Evolutionary conservation across 345 rosid species (phyloP), one percentile per base, ranked within the genome.

Genomic region (Anacardium occidentale): DNA sequence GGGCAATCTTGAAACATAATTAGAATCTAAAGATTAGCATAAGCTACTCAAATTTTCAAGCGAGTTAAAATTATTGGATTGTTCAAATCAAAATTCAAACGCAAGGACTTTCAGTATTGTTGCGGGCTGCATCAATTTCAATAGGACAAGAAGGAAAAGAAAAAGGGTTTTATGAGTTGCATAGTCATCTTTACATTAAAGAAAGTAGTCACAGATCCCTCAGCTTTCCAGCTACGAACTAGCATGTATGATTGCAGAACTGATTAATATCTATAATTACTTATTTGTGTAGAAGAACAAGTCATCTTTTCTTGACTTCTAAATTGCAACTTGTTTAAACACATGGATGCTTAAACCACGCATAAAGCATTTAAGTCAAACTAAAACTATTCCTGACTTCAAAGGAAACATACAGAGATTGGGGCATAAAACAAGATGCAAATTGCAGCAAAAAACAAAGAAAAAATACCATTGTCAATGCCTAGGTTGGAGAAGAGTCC

Each of bases 391-490:
- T 18, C 48, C 8, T 6, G 21, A n/a, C 24, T 74, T 69, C 22
- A 34, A 25, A 55, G 25, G 15, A 65, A 71, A 42, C 37, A 74
- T 50, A 52, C 54, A 5, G 10, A 17, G n/a, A 1, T 12, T 18
- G 48, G 8, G 48, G 8, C 22, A 67, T 56, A 18, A 20, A 58
- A 32, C 65, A 55, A 18, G 17, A 5, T 26, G 29, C 25, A 70
- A 62, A 37, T 18, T 8, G 21, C 10, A 60, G 24, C 51, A 54
- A 71, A 20, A n/a, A 62, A 37, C 3, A 59, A 54, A 55, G 17
- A 62, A 51, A 20, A 59, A 47, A 47, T 79, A 88, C 92, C 92
- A 66, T 81, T 81, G 65, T 81, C 87, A 44, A 80, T 74, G 75
- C 70, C 76, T 17, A 73, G 66, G 60, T 74, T 78, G 74, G 87